phyloP scores from a whole-genome alignment of 192 early-diverging fungal genomes.

The Kappamyces sp. region DNA sequence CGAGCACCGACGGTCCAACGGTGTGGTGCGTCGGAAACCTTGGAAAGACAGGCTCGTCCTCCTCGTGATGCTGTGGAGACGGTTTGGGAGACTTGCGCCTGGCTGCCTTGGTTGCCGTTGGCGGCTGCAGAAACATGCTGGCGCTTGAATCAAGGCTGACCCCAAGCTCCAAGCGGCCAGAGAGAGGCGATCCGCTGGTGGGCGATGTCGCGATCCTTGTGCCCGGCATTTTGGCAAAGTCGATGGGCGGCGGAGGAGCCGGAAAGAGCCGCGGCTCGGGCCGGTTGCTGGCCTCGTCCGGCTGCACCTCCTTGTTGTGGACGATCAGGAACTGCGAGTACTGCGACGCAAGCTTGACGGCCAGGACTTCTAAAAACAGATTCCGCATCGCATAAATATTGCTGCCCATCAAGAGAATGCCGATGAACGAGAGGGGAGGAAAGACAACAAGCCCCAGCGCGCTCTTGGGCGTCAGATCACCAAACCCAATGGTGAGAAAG shows the following conservation, averaged over 20 bases:
- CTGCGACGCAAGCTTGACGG: slow-evolving; percentile 32
- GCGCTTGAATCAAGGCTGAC: not conserved
- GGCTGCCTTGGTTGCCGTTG: too few species aligned
- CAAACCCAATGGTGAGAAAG: slow-evolving; percentile 42
- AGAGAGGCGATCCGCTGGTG: not conserved
- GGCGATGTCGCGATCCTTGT: not conserved
- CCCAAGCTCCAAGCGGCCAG: not conserved
- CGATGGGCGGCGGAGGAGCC: too few species aligned
- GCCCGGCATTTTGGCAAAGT: too few species aligned
- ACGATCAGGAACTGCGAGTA: slow-evolving; percentile 26
- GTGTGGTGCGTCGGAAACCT: not conserved
- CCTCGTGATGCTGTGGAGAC: not conserved
- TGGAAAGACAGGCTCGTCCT: not conserved
- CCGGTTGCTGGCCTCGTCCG: not conserved
- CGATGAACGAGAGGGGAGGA: slow-evolving; percentile 25
- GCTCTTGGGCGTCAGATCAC: slow-evolving; percentile 36
- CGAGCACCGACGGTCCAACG: not conserved
- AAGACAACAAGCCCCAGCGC: slow-evolving; percentile 24
- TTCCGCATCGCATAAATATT: slow-evolving; percentile 43
- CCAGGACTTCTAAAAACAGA: slow-evolving; percentile 41
- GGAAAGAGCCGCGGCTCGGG: too few species aligned
- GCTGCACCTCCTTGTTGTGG: slow-evolving; percentile 19
- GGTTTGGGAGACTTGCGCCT: not conserved
- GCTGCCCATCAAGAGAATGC: slow-evolving; percentile 34
- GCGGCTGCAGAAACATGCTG: too few species aligned